These are phyloP conservation scores for Acanthochlamys bracteata DNA, from an alignment of 106 monocot genomes.

Conservation along the genomic window DNA sequence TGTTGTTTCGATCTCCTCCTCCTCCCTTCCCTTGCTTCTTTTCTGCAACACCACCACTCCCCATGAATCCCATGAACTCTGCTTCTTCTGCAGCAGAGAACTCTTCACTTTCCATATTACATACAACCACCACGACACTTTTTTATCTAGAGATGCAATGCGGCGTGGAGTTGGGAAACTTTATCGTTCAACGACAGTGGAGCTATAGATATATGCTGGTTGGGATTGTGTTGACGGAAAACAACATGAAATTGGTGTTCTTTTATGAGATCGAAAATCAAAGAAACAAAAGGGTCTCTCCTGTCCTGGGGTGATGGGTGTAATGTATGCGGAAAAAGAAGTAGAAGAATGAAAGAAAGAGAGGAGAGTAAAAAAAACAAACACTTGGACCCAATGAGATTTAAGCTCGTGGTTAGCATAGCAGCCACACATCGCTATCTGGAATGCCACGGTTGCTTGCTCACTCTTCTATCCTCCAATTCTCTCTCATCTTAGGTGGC, in stretches of 20 bases:
- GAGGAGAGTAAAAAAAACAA: too few relatives aligned
- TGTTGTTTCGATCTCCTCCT: slow-evolving; percentile 16
- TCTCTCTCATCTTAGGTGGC: not conserved
- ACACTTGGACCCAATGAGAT: too few relatives aligned
- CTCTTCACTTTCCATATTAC: not conserved
- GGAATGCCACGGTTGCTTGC: not conserved
- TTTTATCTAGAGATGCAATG: not conserved
- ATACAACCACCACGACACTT: not conserved
- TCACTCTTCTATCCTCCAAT: not conserved
- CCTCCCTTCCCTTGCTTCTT: not conserved
- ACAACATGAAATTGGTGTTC: too few relatives aligned
- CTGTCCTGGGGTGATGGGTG: not conserved
- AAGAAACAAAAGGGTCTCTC: not conserved
- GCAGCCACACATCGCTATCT: not conserved
- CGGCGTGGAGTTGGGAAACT: not conserved
- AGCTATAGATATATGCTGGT: not conserved
- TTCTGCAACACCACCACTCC: not conserved
- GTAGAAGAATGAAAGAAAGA: too few relatives aligned
- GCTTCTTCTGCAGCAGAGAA: not conserved
- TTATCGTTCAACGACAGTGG: not conserved
- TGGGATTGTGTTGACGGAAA: too few relatives aligned
- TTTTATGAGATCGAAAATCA: too few relatives aligned
- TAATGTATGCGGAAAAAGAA: too few relatives aligned
- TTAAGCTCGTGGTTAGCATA: not conserved
- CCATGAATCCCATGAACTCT: not conserved